These are phyloP conservation scores for Uronychia binucleata DNA, from an alignment of 73 alveolate species.

Conservation along the genomic window DNA sequence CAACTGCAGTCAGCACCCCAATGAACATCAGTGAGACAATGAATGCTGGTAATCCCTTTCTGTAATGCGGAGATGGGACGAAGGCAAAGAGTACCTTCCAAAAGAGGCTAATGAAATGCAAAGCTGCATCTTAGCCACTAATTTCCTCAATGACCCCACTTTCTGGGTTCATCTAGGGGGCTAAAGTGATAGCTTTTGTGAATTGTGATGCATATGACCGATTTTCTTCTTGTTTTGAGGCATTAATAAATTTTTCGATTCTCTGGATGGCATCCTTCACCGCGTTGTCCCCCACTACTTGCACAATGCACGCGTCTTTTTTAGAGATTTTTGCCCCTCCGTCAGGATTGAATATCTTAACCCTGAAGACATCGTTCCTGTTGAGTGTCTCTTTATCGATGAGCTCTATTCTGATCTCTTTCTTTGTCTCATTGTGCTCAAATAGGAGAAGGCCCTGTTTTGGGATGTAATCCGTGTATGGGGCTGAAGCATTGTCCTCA, in stretches of 20 bases:
- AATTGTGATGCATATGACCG: conserved; percentile 33
- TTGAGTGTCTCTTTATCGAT: conserved; percentile 16
- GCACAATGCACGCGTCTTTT: conserved; percentile 53
- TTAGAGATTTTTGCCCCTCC: conserved; percentile 56
- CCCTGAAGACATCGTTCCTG: conserved; percentile 31
- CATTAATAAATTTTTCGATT: conserved; percentile 14
- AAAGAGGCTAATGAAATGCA: conserved; percentile 42
- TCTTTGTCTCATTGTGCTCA: conserved; percentile 40
- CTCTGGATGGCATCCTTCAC: conserved; percentile 21
- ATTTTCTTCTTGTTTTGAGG: neutral
- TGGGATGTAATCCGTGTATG: conserved; percentile 29
- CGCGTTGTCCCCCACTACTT: conserved; percentile 39
- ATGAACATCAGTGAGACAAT: conserved; percentile 50
- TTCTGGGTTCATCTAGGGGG: conserved; percentile 39
- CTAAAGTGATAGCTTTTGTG: conserved; percentile 47
- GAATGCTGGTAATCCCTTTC: conserved; percentile 74
- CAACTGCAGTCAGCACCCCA: conserved; percentile 56
- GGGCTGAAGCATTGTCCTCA: conserved; percentile 19
- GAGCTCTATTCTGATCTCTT: conserved; percentile 31
- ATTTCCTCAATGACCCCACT: conserved; percentile 26
- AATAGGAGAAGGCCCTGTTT: conserved; percentile 27
- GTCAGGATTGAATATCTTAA: conserved; percentile 52
- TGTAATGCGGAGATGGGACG: conserved; percentile 52
- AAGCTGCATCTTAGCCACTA: conserved; percentile 43
- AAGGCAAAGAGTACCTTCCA: conserved; percentile 55